Evolutionary conservation across 306 rosid species (phyloP), one percentile per base, ranked within the genome.

Genomic region (Abrus pulchellus): DNA sequence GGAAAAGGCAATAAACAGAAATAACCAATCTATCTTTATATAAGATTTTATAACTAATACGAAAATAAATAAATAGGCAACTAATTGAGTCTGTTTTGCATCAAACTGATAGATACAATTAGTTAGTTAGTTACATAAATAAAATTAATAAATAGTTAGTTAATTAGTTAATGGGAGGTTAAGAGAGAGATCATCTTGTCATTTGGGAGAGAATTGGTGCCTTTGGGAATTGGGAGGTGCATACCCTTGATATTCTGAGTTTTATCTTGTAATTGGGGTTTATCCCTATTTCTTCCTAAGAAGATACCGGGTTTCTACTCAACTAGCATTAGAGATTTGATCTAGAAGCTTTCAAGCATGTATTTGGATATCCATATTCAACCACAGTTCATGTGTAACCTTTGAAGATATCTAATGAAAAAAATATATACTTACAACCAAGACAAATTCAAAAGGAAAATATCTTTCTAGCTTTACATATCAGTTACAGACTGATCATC

Each of bases 1-100:
- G 27, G 72, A 70, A 34, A 72, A 70, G 14, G 34, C 36, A 66
- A 43, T 20, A 66, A 20, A 66, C 9, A 43, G 36, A 66, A 41
- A 66, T 6, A 38, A 64, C 14, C 20, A 44, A 13, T 43, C 54
- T 44, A 14, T 28, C 68, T 61, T 30, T 8, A 3, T 13, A 38
- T 50, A 40, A 72, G 28, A 60, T 49, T 49, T 38, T 80, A 60
- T 34, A 59, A 14, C 11, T 33, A 70, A 45, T 36, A 3, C 5
- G 5, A 79, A 71, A 48, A 40, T 29, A 48, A 54, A 33, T 53
- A 9, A 45, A 44, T 44, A 74, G 2, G 33, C 71, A 7, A 53
- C 40, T 47, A 40, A 34, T 3, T 56, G 32, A 72, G 40, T 62
- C 49, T 50, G 63, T n/a, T n/a, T n/a, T 43, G 40, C 48, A 52